A percentile compares a stretch with the other conserved stretches of the same genome.
phyloP scores from a whole-genome alignment of 495 filamentous ascomycete genomes.

The Hypoxylon rickii region DNA sequence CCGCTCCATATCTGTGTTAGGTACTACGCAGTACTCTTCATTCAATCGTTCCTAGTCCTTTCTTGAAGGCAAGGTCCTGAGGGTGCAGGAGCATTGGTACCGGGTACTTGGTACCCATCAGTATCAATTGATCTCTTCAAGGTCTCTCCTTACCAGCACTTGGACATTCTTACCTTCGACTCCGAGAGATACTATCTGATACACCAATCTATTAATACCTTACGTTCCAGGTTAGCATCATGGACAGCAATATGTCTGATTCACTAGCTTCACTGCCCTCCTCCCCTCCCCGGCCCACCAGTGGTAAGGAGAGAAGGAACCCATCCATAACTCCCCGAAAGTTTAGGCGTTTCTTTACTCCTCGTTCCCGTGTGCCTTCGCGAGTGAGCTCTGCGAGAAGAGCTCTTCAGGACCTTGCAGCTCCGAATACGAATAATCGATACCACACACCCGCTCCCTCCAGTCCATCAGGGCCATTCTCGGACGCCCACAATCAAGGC shows the following conservation, averaged over 20 bases:
- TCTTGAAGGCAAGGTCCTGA: slow-evolving; percentile 1
- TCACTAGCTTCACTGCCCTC: slow-evolving; percentile 42
- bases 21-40: too few relatives aligned
- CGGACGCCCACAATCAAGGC: neutral
- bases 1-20: too few relatives aligned
- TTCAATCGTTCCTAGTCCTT: too few relatives aligned
- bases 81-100: neutral
- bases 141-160: too few relatives aligned
- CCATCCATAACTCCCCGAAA: slow-evolving; percentile 71
- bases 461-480: slow-evolving; percentile 46
- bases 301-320: slow-evolving; percentile 50
- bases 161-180: too few relatives aligned
- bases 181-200: too few relatives aligned
- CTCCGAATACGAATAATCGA: slow-evolving; percentile 62
- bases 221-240: too few relatives aligned
- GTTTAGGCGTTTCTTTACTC: slow-evolving; percentile 85
- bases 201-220: too few relatives aligned
- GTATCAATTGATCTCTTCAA: too few relatives aligned
- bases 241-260: slow-evolving; percentile 15
- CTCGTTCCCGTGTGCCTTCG: slow-evolving; percentile 53
- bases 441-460: slow-evolving; percentile 49
- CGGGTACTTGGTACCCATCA: too few relatives aligned
- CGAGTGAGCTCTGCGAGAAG: slow-evolving; percentile 60
- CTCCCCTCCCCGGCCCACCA: slow-evolving; percentile 42
- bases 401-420: slow-evolving; percentile 72